Evolutionary conservation across 192 early-diverging fungal genomes (phyloP), one percentile per base, ranked within the genome.

Genomic region (Entomortierella beljakovae): DNA sequence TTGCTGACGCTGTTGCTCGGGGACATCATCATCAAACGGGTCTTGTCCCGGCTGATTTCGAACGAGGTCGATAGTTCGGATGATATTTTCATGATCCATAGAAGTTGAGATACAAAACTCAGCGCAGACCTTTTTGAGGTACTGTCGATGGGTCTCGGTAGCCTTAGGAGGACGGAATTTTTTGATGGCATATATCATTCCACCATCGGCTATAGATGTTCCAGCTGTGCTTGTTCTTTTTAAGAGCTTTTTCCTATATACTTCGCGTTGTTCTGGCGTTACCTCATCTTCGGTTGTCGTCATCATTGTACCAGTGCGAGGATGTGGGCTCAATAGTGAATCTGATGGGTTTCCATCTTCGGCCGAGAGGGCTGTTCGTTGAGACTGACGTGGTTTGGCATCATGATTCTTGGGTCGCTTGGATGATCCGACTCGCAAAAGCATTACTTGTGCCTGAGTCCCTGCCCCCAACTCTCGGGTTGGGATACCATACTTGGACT

Each of bases 21-120:
- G 58, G 59, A 66, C 87, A 85, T 92, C 18, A 88, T 90, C 70
- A 87, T 89, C 79, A 86, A 94, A 88, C 81, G 91, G 68, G 82
- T 88, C 77, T 87, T 85, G 61, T 84, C 84, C 88, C 40, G 93
- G 92, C 57, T 95, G 90, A 70, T 99, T 97, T 71, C 95, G 92
- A 40, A 99, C 95, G 62, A 99, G 81, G 80, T 99, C 97, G 29
- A 98, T 88, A 13, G 96, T 97, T 48, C 87, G 87, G 34, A 99
- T 94, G 22, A 99, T 86, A 74, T 99, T 95, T 67, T 88, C 84
- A 84, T 97, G 96, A 51, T 96, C 86, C 71, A 98, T 84, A 50
- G 92, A 91, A 6, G 95, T 96, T 58, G 90, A 91, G 66, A 99
- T 98, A 83, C 96, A 97, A 80, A 96, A 99, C 84, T 98, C 97